Evolutionary conservation across 73 alveolate species (phyloP).

Genomic region (Vitrella brassicaformis): DNA sequence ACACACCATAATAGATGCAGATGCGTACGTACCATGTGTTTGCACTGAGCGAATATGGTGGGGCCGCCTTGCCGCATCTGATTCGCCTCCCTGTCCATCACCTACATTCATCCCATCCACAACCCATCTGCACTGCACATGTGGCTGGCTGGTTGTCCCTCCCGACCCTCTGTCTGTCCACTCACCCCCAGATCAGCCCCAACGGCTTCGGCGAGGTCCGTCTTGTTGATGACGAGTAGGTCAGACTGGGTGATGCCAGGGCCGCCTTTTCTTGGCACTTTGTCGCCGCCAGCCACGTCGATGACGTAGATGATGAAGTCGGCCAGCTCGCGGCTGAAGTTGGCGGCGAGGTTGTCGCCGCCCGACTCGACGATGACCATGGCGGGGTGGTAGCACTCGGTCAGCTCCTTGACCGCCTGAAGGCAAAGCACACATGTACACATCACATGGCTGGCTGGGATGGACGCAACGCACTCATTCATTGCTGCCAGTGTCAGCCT

Average conservation of each 20-base stretch:
- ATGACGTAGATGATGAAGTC: constrained; percentile 14
- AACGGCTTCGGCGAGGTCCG: constrained; percentile 12
- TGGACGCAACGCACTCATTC: too few relatives aligned
- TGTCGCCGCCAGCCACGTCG: constrained; percentile 22
- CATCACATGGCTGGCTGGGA: too few relatives aligned
- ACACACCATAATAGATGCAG: too few relatives aligned
- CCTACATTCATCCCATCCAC: background rate
- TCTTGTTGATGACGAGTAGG: constrained; percentile 34
- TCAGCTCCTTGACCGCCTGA: too few relatives aligned
- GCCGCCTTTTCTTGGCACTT: constrained; percentile 14
- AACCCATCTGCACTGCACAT: background rate
- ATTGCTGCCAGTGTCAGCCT: too few relatives aligned
- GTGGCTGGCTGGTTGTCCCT: background rate
- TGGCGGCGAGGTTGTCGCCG: constrained; percentile 27
- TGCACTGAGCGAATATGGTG: background rate
- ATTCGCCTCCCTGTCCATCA: background rate
- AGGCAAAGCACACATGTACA: background rate
- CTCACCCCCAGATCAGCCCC: constrained; percentile 25
- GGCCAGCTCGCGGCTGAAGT: constrained; percentile 21
- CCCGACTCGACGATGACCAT: constrained; percentile 7
- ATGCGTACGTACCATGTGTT: background rate
- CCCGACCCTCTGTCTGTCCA: background rate
- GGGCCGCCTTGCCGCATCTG: background rate
- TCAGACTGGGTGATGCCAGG: constrained; percentile 28
- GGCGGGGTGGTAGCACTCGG: background rate